Conservation (phyloP, 2,329 filamentous ascomycete genomes). For the Hypomyces perniciosus region DNA sequence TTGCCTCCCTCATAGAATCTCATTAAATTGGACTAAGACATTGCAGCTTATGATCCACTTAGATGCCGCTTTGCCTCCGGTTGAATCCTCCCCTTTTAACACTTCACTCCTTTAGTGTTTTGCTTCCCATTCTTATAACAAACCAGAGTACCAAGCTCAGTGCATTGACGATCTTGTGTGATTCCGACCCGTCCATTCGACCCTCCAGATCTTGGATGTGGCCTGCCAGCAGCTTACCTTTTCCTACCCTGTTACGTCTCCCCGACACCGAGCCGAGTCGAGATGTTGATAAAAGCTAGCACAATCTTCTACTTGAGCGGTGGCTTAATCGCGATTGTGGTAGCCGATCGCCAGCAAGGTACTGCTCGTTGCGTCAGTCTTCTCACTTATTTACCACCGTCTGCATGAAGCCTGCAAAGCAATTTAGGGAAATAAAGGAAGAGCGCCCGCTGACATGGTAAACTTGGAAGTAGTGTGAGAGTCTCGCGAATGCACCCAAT, state of each 20-base stretch:
- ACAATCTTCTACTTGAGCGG: background rate
- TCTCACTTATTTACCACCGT: background rate
- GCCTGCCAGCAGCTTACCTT: background rate
- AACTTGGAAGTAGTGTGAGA: background rate
- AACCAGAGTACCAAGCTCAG: background rate
- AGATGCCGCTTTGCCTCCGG: too few relatives aligned
- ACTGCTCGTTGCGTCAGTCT: constrained; percentile 1
- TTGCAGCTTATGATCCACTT: too few relatives aligned
- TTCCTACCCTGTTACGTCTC: background rate
- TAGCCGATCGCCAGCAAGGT: background rate
- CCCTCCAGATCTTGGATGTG: background rate
- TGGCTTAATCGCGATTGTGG: background rate
- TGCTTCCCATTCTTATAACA: background rate
- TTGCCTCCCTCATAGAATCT: too few relatives aligned
- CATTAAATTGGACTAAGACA: too few relatives aligned
- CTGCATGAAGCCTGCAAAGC: background rate
- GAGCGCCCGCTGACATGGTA: background rate
- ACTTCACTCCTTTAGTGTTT: background rate
- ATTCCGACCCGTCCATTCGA: background rate
- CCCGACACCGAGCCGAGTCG: background rate
- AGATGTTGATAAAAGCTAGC: background rate
- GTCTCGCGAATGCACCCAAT: constrained; percentile 6
- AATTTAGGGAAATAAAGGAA: background rate
- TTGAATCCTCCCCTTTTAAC: background rate
- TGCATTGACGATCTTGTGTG: background rate